These are phyloP conservation scores for Vanrija pseudolonga DNA, from an alignment of 1,284 basidiomycete genomes.

Conservation along the genomic window DNA sequence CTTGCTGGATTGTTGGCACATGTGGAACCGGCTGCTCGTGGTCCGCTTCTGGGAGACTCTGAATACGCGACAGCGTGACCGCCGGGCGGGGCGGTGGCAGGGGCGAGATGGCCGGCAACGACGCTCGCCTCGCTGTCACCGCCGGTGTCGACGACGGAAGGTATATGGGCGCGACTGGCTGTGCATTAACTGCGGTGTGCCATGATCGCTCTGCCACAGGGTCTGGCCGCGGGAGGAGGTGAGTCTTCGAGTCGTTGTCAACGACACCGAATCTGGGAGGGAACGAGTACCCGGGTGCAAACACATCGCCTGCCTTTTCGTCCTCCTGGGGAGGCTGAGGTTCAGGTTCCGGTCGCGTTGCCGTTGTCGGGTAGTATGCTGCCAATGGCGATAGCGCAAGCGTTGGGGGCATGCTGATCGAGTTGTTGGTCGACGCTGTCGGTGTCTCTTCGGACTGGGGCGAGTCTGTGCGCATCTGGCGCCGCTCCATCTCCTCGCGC, in stretches of 20 bases:
- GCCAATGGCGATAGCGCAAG: constrained; percentile 19
- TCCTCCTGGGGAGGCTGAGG: constrained; percentile 3
- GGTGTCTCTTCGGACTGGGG: constrained; percentile 4
- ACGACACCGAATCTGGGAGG: constrained; percentile 16
- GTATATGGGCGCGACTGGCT: constrained; percentile 13
- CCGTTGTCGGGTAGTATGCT: constrained; percentile 17
- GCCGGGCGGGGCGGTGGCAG: constrained; percentile 3
- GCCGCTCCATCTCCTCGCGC: constrained; percentile 31
- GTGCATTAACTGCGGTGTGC: neutral
- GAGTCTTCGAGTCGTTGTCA: constrained; percentile 7
- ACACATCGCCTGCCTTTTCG: constrained; percentile 14
- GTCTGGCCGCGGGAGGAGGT: constrained; percentile 6
- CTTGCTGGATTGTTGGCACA: neutral
- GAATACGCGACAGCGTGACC: constrained; percentile 36
- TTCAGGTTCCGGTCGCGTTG: neutral
- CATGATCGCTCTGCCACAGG: neutral
- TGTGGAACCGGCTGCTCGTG: constrained; percentile 23
- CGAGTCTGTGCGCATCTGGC: constrained; percentile 4
- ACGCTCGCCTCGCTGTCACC: constrained; percentile 13
- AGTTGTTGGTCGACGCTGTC: neutral
- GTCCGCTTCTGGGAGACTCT: constrained; percentile 44
- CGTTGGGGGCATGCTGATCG: neutral
- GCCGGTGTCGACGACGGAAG: no score
- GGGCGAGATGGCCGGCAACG: constrained; percentile 21
- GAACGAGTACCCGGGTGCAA: constrained; percentile 32